phyloP scores from a whole-genome alignment of 495 filamentous ascomycete species.

The Penicillium diatomitis region DNA sequence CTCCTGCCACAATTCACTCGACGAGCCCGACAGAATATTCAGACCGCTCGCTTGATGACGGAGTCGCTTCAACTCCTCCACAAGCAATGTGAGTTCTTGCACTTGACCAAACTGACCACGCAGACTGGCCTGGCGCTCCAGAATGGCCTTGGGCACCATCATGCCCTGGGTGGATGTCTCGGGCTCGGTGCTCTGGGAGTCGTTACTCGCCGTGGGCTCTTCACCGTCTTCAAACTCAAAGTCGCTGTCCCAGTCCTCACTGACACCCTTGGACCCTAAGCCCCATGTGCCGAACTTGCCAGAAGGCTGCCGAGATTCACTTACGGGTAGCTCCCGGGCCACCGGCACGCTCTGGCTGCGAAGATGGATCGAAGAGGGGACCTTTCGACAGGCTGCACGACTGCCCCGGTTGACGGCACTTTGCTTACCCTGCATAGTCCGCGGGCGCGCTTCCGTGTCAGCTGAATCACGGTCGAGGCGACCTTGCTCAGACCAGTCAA shows the following conservation, averaged over 20 bases:
- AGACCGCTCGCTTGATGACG: slow-evolving; percentile 54
- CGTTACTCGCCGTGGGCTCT: slow-evolving; percentile 19
- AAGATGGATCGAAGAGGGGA: slow-evolving; percentile 67
- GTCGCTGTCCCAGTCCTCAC: slow-evolving; percentile 79
- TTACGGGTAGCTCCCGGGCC: slow-evolving; percentile 50
- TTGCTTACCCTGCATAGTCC: slow-evolving; percentile 88
- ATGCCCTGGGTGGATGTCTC: slow-evolving; percentile 39
- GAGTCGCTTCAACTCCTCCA: slow-evolving; percentile 69
- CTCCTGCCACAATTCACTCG: slow-evolving; percentile 66
- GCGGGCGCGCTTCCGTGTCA: slow-evolving; percentile 59
- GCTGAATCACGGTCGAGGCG: slow-evolving; percentile 39
- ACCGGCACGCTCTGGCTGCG: slow-evolving; percentile 95
- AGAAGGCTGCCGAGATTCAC: slow-evolving; percentile 49
- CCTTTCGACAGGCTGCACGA: slow-evolving; percentile 63
- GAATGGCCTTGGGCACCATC: slow-evolving; percentile 71
- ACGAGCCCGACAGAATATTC: slow-evolving; percentile 52
- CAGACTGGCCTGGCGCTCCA: slow-evolving; percentile 75
- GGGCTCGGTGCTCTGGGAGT: slow-evolving; percentile 15
- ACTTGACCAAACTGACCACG: slow-evolving; percentile 82
- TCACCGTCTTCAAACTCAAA: slow-evolving; percentile 62
- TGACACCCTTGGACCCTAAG: slow-evolving; percentile 69
- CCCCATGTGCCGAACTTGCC: slow-evolving; percentile 89
- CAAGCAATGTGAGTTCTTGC: slow-evolving; percentile 71
- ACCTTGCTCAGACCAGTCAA: slow-evolving; percentile 78
- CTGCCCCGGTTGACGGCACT: slow-evolving; percentile 62